Conservation (phyloP, 345 rosid species). For the Aquilaria sinensis region DNA sequence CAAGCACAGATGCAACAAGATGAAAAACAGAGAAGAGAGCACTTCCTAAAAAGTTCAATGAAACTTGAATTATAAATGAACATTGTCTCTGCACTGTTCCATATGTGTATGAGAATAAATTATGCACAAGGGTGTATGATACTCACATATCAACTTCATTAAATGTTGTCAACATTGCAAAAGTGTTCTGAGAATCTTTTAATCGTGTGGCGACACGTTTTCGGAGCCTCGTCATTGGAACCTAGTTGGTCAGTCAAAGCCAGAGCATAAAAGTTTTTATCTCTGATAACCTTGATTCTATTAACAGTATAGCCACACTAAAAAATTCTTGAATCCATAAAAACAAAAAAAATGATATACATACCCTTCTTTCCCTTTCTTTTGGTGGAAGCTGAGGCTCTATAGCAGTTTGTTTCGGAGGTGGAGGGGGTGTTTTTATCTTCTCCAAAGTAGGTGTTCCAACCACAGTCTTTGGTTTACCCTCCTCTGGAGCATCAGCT, state of each 20-base stretch:
- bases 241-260: slow-evolving; percentile 34
- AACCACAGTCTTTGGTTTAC: slow-evolving; percentile 40
- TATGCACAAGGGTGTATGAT: background rate
- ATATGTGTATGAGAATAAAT: no score
- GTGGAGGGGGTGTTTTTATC: slow-evolving; percentile 44
- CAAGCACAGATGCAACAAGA: no score
- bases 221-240: slow-evolving; percentile 98
- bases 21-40: background rate
- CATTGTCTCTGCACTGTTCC: no score
- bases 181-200: slow-evolving; percentile 98
- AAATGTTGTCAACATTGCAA: slow-evolving; percentile 93
- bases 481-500: slow-evolving; percentile 27
- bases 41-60: background rate
- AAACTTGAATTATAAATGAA: background rate
- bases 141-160: slow-evolving; percentile 97
- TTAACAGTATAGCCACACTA: background rate
- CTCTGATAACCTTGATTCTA: background rate
- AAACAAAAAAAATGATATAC: slow-evolving; percentile 11
- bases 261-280: background rate
- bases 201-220: slow-evolving; percentile 90
- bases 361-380: slow-evolving; percentile 95
- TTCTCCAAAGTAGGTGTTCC: slow-evolving; percentile 47
- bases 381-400: slow-evolving; percentile 99
- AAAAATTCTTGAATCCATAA: no score
- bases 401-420: slow-evolving; percentile 57